Evolutionary conservation across 1,284 basidiomycete genomes (phyloP).

Genomic region (Ganoderma multipileum): DNA sequence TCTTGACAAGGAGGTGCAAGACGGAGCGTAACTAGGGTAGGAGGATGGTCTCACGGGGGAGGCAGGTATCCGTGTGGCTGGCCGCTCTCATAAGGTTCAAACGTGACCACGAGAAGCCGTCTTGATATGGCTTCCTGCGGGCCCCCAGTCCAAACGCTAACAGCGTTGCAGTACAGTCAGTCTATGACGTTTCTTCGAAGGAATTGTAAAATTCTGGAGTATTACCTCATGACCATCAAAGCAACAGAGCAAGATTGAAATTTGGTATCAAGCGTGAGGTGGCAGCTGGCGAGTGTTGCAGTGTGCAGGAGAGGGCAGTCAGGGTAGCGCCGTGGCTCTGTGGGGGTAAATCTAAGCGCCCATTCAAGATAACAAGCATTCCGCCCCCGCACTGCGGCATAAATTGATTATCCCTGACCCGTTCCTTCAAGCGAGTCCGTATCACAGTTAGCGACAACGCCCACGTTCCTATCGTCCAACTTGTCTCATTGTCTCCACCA

Average conservation of each 20-base stretch:
- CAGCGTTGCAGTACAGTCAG: background rate
- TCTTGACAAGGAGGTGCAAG: background rate
- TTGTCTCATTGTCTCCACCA: background rate
- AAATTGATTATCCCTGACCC: background rate
- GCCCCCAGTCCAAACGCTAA: background rate
- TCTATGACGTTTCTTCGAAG: background rate
- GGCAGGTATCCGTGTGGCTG: background rate
- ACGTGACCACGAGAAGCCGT: background rate
- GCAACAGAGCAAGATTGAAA: background rate
- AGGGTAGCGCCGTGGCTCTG: no score
- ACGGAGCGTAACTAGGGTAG: background rate
- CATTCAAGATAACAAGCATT: background rate
- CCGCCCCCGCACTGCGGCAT: background rate
- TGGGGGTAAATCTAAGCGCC: conserved; percentile 8
- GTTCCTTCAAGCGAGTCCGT: background rate
- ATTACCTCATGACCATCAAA: no score
- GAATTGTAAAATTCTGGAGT: no score
- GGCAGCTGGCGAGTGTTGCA: no score
- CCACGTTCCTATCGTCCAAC: background rate
- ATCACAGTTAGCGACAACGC: background rate
- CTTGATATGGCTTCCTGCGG: conserved; percentile 5
- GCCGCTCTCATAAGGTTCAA: background rate
- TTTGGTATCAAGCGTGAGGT: background rate
- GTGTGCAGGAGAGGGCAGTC: no score
- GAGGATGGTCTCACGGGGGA: background rate